Evolutionary conservation across 352 stramenopile genomes (phyloP), one percentile per base, ranked within the genome.

Genomic region (Saprolegnia parasitica): DNA sequence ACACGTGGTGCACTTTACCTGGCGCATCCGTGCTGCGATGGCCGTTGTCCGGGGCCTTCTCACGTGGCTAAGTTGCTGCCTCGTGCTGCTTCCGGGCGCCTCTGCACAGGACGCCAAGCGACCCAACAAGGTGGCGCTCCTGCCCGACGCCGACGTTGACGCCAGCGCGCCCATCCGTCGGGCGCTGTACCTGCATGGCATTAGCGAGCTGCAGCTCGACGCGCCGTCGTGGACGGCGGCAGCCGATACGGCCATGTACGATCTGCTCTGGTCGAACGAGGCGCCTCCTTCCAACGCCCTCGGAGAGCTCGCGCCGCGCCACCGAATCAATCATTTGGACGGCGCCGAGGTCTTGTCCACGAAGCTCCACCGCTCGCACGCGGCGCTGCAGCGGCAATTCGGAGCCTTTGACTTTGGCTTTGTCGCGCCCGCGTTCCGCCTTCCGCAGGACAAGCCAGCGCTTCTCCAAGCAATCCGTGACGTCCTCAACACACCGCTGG

Each of bases 351-450:
- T 62, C 10, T 50, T 60, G 46, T 5, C 20, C 5, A 24, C 21
- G n/a, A 60, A 70, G 24, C 35, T 40, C 21, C 9, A 39, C 8
- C 45, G 18, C 8, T 29, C 26, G 24, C n/a, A 70, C 35, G n/a
- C 29, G 5, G 16, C 11, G 6, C 54, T 70, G 29, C 46, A 70
- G 29, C 13, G 16, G 5, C 5, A 52, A 20, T 42, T 55, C 26
- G 46, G 63, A 11, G 21, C 9, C n/a, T 70, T 62, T 23, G 46
- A 70, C 37, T 70, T 62, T 46, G 42, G 23, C 63, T 70, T 70
- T 61, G 29, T 70, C 1, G 45, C 63, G 5, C 49, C 49, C 4
- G 21, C 21, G 8, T 70, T 62, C 24, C 21, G 21, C 29, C 11
- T 70, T 24, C 46, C 46, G 11, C 23, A 40, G 20, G n/a, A 70